phyloP scores from a whole-genome alignment of 345 rosid genomes.

The Citrus cavaleriei region DNA sequence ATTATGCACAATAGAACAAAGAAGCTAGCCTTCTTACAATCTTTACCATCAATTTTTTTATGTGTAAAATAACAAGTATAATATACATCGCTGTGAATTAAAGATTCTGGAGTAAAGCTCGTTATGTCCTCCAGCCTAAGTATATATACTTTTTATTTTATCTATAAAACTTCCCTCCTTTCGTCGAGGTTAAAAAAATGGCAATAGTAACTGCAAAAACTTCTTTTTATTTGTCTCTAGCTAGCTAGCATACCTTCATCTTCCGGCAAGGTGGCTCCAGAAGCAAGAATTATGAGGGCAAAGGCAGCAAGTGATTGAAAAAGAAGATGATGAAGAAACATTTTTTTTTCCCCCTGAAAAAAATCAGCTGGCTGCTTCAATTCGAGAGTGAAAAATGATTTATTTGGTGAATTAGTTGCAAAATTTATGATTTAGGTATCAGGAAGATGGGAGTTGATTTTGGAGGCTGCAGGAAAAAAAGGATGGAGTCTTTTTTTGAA shows the following conservation, averaged over 20 bases:
- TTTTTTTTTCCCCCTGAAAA: neutral
- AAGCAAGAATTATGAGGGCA: slow-evolving; percentile 15
- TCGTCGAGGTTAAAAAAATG: too few species aligned
- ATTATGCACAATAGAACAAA: too few species aligned
- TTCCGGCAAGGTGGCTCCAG: slow-evolving; percentile 23
- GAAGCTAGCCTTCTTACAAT: too few species aligned
- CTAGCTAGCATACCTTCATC: slow-evolving; percentile 31
- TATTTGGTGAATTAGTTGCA: neutral
- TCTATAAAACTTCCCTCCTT: too few species aligned
- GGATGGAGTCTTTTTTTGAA: neutral
- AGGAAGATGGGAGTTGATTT: neutral
- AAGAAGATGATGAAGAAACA: slow-evolving; percentile 3
- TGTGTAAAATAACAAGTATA: too few species aligned
- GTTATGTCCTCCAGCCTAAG: too few species aligned
- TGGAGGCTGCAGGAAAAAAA: neutral
- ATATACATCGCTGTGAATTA: too few species aligned
- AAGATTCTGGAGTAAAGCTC: too few species aligned
- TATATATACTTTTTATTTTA: too few species aligned
- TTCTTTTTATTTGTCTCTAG: neutral
- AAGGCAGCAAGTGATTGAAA: slow-evolving; percentile 12
- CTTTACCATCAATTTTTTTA: too few species aligned
- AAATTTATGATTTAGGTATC: neutral
- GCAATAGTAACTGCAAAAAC: neutral
- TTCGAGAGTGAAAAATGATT: neutral
- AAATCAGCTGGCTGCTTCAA: neutral